Evolutionary conservation across 345 rosid species (phyloP).

Genomic region (Euphorbia lathyris): DNA sequence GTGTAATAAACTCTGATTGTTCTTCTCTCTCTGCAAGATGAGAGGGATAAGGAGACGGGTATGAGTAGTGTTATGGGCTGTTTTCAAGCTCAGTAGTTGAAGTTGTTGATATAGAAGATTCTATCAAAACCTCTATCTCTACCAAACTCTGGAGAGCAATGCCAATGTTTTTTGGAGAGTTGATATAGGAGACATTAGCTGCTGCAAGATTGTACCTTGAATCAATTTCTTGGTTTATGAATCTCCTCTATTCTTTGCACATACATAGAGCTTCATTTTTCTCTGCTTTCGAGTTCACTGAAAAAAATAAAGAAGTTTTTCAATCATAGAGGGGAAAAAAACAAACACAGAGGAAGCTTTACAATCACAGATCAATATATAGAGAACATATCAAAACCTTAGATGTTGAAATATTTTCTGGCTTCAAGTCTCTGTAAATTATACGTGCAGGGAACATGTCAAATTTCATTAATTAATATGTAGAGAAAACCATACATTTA

Average conservation of each 20-base stretch:
- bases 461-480: too few species aligned
- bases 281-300: conserved; percentile 59
- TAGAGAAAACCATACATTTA: too few species aligned
- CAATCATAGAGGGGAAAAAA: too few species aligned
- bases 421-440: too few species aligned
- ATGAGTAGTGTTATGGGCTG: conserved; percentile 73
- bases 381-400: too few species aligned
- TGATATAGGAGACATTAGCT: conserved; percentile 78
- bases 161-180: conserved; percentile 73
- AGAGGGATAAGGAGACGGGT: conserved; percentile 65
- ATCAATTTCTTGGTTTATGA: conserved; percentile 69
- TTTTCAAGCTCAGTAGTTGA: conserved; percentile 75
- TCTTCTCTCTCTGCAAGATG: conserved; percentile 71
- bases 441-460: too few species aligned
- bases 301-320: too few species aligned
- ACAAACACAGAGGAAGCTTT: too few species aligned
- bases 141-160: conserved; percentile 70
- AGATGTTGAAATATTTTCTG: too few species aligned
- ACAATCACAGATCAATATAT: too few species aligned
- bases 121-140: conserved; percentile 59
- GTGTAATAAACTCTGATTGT: conserved; percentile 88
- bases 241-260: conserved; percentile 71
- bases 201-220: conserved; percentile 83
- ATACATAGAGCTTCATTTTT: conserved; percentile 57
- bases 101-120: conserved; percentile 55